phyloP scores from a whole-genome alignment of 2,329 filamentous ascomycete genomes.

The Hypoxylon sp. region DNA sequence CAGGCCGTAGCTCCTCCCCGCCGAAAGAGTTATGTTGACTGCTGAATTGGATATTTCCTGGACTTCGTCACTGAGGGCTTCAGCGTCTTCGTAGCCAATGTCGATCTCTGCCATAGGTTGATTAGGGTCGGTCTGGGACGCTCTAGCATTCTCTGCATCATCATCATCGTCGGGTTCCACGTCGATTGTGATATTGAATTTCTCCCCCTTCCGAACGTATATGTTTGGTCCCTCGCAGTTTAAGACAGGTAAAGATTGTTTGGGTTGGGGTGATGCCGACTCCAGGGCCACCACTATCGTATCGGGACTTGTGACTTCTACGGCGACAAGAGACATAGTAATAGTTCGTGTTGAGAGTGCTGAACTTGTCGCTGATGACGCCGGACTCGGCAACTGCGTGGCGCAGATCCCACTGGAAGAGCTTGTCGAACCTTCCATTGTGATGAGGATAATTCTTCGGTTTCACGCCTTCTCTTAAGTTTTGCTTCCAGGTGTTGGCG shows the following conservation, averaged over 20 bases:
- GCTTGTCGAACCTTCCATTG: neutral
- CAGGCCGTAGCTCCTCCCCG: conserved; percentile 1
- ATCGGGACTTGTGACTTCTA: conserved; percentile 14
- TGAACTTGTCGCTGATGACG: neutral
- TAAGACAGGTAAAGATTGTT: neutral
- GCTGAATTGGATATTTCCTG: neutral
- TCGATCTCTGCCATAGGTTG: neutral
- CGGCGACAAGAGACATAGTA: neutral
- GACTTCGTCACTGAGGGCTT: neutral
- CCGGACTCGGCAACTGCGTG: neutral
- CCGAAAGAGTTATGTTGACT: neutral
- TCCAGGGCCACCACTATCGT: conserved; percentile 5
- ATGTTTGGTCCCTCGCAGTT: neutral
- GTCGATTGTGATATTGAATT: conserved; percentile 2
- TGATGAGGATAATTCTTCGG: neutral
- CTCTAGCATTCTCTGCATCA: neutral
- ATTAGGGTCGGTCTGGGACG: neutral
- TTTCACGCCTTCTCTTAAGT: neutral
- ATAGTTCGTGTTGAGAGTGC: neutral
- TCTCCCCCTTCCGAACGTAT: neutral
- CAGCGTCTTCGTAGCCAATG: neutral
- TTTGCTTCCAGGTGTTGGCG: neutral
- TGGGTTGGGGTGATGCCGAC: neutral
- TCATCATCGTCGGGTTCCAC: neutral
- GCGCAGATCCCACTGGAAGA: neutral